Conservation (phyloP, 331 rosid genomes). For the Quercus tomentella region DNA sequence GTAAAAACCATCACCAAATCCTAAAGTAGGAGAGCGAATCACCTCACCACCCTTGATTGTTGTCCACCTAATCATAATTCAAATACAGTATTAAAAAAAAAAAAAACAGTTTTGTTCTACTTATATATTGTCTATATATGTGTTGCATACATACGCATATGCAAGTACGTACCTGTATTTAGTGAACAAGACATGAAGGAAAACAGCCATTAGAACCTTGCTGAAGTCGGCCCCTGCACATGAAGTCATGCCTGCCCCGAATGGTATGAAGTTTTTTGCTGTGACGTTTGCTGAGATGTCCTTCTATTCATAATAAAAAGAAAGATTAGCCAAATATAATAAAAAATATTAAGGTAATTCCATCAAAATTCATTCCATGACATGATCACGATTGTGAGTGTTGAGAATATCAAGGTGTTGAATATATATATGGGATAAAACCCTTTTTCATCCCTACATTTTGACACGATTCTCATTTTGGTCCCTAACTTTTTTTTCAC, state of each 20-base stretch:
- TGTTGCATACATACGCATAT: too few species aligned
- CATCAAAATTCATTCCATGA: neutral
- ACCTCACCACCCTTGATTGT: neutral
- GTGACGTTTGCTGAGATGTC: neutral
- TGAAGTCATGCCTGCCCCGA: neutral
- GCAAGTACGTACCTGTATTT: neutral
- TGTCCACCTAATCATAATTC: neutral
- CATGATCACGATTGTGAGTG: neutral
- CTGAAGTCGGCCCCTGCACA: neutral
- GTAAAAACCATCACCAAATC: too few species aligned
- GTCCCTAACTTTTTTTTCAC: too few species aligned
- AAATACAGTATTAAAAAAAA: too few species aligned
- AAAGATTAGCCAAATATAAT: neutral
- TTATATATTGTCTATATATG: too few species aligned
- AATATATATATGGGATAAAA: too few species aligned
- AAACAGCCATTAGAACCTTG: neutral
- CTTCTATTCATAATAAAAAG: neutral
- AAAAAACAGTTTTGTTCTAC: too few species aligned
- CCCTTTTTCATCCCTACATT: too few species aligned
- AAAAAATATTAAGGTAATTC: too few species aligned
- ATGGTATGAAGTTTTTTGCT: constrained; percentile 1
- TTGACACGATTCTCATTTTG: too few species aligned
- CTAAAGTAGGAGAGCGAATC: neutral
- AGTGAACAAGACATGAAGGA: neutral
- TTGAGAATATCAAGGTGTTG: neutral